phyloP scores from a whole-genome alignment of 306 rosid genomes.

The Cyamopsis tetragonoloba region DNA sequence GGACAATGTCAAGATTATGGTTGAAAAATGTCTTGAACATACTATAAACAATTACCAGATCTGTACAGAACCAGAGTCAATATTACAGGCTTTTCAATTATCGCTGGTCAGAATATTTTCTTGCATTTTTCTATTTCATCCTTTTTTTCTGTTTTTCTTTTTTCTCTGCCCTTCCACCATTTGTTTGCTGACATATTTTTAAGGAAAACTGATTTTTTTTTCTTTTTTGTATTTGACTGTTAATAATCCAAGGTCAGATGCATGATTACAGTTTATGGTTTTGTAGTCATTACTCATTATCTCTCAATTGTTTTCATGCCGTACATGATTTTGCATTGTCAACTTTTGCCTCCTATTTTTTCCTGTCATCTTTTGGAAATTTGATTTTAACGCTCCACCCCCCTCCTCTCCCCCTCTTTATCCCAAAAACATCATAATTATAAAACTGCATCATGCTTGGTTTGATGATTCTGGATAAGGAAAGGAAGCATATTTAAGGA shows the following conservation, averaged over 20 bases:
- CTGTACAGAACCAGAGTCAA: slow-evolving; percentile 45
- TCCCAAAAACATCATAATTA: too few species aligned
- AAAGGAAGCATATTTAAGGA: not conserved
- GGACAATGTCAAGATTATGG: slow-evolving; percentile 58
- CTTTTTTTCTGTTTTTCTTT: not conserved
- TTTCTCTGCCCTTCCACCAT: not conserved
- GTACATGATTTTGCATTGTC: not conserved
- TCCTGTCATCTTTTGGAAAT: not conserved
- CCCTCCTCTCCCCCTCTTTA: too few species aligned
- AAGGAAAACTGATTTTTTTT: not conserved
- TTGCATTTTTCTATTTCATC: slow-evolving; percentile 17
- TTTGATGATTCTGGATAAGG: not conserved
- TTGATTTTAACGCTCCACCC: not conserved
- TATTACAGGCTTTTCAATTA: slow-evolving; percentile 79
- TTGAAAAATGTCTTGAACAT: slow-evolving; percentile 56
- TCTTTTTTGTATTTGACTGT: not conserved
- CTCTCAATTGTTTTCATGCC: not conserved
- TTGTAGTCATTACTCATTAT: not conserved
- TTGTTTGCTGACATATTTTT: not conserved
- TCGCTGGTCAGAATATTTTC: slow-evolving; percentile 66
- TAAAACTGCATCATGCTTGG: not conserved
- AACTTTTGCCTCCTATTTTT: not conserved
- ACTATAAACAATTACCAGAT: slow-evolving; percentile 62
- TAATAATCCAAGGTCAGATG: slow-evolving; percentile 9
- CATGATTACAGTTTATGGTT: not conserved